phyloP scores from a whole-genome alignment of 495 filamentous ascomycete genomes.

The Clavariopsis aquatica region DNA sequence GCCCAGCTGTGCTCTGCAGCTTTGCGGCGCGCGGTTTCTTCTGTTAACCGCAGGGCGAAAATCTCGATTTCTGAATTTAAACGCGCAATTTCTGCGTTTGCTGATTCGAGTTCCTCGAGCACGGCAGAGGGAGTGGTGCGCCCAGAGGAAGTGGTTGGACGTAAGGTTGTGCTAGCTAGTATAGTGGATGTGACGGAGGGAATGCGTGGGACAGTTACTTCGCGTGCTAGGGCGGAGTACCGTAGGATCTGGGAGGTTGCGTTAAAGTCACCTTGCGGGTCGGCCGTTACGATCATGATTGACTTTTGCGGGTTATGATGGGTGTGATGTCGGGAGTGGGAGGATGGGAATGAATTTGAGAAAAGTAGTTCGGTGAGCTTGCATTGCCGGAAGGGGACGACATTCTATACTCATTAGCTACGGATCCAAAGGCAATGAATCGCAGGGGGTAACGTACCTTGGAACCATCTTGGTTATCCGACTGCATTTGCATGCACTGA shows the following conservation, averaged over 20 bases:
- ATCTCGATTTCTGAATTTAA: slow-evolving; percentile 73
- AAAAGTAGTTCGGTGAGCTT: slow-evolving; percentile 96
- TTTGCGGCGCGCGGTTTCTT: slow-evolving; percentile 63
- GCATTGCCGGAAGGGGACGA: slow-evolving; percentile 93
- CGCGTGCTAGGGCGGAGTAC: slow-evolving; percentile 89
- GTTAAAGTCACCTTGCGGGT: slow-evolving; percentile 92
- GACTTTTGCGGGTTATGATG: slow-evolving; percentile 72
- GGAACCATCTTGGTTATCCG: slow-evolving; percentile 67
- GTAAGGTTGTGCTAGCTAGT: slow-evolving; percentile 49
- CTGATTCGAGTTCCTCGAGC: slow-evolving; percentile 71
- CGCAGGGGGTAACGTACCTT: slow-evolving; percentile 58
- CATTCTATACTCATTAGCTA: slow-evolving; percentile 57
- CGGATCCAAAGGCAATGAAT: background rate
- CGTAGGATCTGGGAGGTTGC: slow-evolving; percentile 94
- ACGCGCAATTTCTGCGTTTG: slow-evolving; percentile 70
- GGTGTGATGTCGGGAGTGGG: slow-evolving; percentile 44
- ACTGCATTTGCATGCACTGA: slow-evolving; percentile 96
- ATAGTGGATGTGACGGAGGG: slow-evolving; percentile 71
- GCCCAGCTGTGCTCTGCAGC: slow-evolving; percentile 42
- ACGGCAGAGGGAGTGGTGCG: slow-evolving; percentile 52
- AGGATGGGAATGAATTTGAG: slow-evolving; percentile 81
- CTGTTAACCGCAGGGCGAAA: slow-evolving; percentile 56
- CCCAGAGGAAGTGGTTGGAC: slow-evolving; percentile 44
- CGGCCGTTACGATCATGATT: slow-evolving; percentile 95
- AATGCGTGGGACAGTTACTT: slow-evolving; percentile 88